These are phyloP conservation scores for Kuraishia floccosa DNA, from an alignment of 805 yeast genomes.

Conservation along the genomic window DNA sequence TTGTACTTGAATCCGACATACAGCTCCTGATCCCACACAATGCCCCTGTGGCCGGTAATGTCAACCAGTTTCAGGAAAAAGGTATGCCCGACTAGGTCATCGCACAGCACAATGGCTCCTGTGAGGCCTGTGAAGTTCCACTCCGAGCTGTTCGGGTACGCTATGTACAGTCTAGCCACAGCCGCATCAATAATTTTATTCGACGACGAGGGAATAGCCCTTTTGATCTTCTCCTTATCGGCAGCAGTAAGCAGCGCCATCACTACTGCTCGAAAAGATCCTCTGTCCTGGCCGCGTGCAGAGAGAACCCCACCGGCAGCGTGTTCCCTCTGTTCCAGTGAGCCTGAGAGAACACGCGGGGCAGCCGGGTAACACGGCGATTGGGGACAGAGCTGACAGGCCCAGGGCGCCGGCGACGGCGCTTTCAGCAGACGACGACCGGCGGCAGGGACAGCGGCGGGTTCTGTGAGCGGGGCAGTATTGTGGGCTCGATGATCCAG, in stretches of 20 bases:
- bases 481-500: conserved; percentile 32
- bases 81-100: conserved; percentile 90
- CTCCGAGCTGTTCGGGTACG: conserved; percentile 69
- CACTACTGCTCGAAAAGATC: no score
- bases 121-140: conserved; percentile 86
- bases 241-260: conserved; percentile 14
- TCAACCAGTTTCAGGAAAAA: conserved; percentile 87
- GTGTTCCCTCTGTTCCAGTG: no score
- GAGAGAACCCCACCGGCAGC: no score
- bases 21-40: conserved; percentile 94
- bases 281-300: no score
- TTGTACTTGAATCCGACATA: conserved; percentile 80
- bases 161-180: conserved; percentile 80
- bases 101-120: conserved; percentile 82
- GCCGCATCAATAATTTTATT: conserved; percentile 87
- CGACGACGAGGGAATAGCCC: conserved; percentile 80
- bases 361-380: no score
- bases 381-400: no score
- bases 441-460: no score
- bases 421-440: no score
- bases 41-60: conserved; percentile 71
- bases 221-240: conserved; percentile 83
- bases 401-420: no score
- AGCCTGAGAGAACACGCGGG: no score
- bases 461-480: no score